Conservation (phyloP, 208 protist species). For the Phytomonas serpens region DNA sequence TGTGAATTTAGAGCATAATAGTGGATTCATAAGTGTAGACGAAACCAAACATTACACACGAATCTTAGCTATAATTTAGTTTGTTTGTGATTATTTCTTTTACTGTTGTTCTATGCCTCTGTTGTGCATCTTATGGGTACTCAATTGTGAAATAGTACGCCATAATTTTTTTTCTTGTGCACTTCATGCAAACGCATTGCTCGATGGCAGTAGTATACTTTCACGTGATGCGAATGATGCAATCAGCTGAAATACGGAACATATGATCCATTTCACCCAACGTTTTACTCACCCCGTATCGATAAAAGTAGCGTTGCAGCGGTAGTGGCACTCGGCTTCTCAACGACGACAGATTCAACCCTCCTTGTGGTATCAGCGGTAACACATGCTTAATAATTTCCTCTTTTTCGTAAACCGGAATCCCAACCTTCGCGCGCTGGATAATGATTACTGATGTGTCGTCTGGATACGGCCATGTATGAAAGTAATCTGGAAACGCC, state of each 20-base stretch:
- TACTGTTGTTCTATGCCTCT: not conserved
- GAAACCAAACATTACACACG: not conserved
- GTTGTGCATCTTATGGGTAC: not conserved
- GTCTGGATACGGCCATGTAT: slow-evolving; percentile 67
- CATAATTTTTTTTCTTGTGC: not conserved
- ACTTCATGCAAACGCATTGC: not conserved
- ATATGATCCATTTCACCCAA: slow-evolving; percentile 50
- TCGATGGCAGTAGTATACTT: not conserved
- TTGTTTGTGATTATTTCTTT: not conserved
- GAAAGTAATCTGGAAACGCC: slow-evolving; percentile 65
- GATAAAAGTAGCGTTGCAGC: slow-evolving; percentile 74
- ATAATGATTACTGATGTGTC: slow-evolving; percentile 53
- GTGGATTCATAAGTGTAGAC: not conserved
- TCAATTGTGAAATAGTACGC: not conserved
- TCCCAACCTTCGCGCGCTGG: slow-evolving; percentile 64
- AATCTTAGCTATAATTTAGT: not conserved
- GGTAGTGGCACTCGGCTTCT: slow-evolving; percentile 56
- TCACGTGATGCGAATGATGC: slow-evolving; percentile 52
- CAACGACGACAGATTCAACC: slow-evolving; percentile 36
- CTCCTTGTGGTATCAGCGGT: slow-evolving; percentile 60
- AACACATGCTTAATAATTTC: slow-evolving; percentile 55
- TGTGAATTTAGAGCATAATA: not conserved
- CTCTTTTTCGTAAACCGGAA: slow-evolving; percentile 31
- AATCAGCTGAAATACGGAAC: slow-evolving; percentile 55
- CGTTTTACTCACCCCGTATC: slow-evolving; percentile 49